phyloP scores from a whole-genome alignment of 345 rosid species.

The Dovyalis caffra region DNA sequence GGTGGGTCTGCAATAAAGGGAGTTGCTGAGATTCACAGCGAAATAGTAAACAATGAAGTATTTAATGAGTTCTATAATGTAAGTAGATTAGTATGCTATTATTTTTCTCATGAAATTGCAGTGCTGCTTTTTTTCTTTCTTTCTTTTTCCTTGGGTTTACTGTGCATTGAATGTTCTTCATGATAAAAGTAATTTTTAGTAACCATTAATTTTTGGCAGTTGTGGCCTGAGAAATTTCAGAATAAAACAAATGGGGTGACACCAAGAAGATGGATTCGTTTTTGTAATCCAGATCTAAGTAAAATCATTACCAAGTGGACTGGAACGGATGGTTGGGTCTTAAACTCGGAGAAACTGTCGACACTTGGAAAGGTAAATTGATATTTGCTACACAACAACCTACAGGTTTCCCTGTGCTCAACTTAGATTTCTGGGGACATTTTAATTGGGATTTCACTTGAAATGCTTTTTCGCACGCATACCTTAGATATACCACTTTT shows the following conservation, averaged over 20 bases:
- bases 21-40: slow-evolving; percentile 77
- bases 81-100: background rate
- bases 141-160: background rate
- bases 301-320: slow-evolving; percentile 48
- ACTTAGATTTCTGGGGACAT: background rate
- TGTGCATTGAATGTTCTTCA: background rate
- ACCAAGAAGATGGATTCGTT: slow-evolving; percentile 54
- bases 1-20: slow-evolving; percentile 79
- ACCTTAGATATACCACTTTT: background rate
- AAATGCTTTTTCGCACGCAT: background rate
- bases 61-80: slow-evolving; percentile 66
- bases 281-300: slow-evolving; percentile 48
- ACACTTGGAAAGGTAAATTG: slow-evolving; percentile 33
- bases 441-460: background rate
- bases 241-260: slow-evolving; percentile 62
- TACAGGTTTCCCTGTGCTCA: background rate
- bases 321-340: slow-evolving; percentile 47
- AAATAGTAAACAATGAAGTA: slow-evolving; percentile 68
- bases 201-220: slow-evolving; percentile 23
- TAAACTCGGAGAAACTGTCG: slow-evolving; percentile 37
- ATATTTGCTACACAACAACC: background rate
- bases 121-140: background rate
- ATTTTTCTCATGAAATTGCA: background rate
- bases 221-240: slow-evolving; percentile 58
- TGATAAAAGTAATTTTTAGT: background rate